These are phyloP conservation scores for Miscanthus lutarioriparius DNA, from an alignment of 176 grass and related monocot species.

Conservation along the genomic window DNA sequence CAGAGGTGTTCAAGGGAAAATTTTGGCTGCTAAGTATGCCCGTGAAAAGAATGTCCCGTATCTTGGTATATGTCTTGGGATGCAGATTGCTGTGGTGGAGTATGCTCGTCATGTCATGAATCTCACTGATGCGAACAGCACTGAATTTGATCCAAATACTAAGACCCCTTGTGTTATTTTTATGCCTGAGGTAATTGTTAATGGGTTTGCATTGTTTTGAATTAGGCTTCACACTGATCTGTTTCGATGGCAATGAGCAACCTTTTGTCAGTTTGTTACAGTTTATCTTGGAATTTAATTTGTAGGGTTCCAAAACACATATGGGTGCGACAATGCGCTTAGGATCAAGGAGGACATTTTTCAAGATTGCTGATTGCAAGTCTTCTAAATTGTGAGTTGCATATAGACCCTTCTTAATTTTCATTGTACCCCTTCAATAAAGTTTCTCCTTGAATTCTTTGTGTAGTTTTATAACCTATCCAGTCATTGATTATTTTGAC, in stretches of 20 bases:
- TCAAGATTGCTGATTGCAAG: slow-evolving; percentile 62
- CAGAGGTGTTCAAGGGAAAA: slow-evolving; percentile 84
- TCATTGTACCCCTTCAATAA: not conserved
- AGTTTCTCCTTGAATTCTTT: slow-evolving; percentile 1
- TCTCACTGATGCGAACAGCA: slow-evolving; percentile 60
- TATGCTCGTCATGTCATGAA: slow-evolving; percentile 72
- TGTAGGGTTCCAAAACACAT: slow-evolving; percentile 80
- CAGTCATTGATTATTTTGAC: not conserved
- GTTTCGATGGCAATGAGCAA: not conserved
- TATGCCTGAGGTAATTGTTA: slow-evolving; percentile 75
- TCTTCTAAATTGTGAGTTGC: slow-evolving; percentile 73
- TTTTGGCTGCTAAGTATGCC: slow-evolving; percentile 77
- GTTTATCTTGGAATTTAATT: not conserved
- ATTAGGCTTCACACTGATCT: not conserved
- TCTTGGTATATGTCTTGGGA: slow-evolving; percentile 84
- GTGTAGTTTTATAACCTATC: not conserved
- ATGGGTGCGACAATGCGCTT: slow-evolving; percentile 88
- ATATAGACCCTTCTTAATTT: not conserved
- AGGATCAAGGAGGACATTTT: slow-evolving; percentile 76
- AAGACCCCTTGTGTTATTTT: slow-evolving; percentile 66
- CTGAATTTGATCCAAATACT: slow-evolving; percentile 62
- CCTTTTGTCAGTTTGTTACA: not conserved
- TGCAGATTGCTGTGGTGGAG: slow-evolving; percentile 87
- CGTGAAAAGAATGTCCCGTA: slow-evolving; percentile 74
- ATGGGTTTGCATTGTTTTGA: not conserved